Evolutionary conservation across 306 rosid genomes (phyloP).

Genomic region (Quercus wislizeni): DNA sequence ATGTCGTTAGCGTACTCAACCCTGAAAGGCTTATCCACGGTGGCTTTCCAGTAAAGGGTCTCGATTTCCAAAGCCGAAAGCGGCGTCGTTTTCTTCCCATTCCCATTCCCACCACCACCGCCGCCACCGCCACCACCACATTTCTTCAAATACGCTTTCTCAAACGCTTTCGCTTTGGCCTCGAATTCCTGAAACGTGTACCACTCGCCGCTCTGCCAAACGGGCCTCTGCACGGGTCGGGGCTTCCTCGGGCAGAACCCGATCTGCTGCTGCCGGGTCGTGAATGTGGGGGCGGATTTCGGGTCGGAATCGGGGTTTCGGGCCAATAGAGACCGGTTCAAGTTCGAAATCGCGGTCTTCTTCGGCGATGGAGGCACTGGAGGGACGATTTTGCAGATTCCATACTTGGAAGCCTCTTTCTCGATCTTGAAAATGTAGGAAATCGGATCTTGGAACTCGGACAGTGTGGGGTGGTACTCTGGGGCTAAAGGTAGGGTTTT

Average conservation of each 20-base stretch:
- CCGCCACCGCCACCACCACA: not conserved
- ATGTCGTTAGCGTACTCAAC: slow-evolving; percentile 97
- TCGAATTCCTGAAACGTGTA: slow-evolving; percentile 79
- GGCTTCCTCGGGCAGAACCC: slow-evolving; percentile 89
- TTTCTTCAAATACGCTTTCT: slow-evolving; percentile 57
- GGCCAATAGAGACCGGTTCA: slow-evolving; percentile 58
- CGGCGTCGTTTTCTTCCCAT: slow-evolving; percentile 6
- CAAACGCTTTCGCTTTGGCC: slow-evolving; percentile 75
- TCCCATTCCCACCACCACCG: slow-evolving; percentile 28
- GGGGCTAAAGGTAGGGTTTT: slow-evolving; percentile 87
- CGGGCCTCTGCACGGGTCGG: slow-evolving; percentile 80
- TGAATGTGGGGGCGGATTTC: slow-evolving; percentile 72
- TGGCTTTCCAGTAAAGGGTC: slow-evolving; percentile 88
- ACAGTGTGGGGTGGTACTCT: slow-evolving; percentile 64
- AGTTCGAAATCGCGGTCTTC: slow-evolving; percentile 78
- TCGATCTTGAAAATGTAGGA: slow-evolving; percentile 98
- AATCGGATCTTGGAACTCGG: slow-evolving; percentile 98
- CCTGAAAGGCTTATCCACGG: slow-evolving; percentile 83
- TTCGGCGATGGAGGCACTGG: slow-evolving; percentile 74
- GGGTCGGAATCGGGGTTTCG: slow-evolving; percentile 38
- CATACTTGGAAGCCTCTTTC: slow-evolving; percentile 85
- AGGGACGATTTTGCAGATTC: slow-evolving; percentile 97
- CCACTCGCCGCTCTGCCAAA: slow-evolving; percentile 94
- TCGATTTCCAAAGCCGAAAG: slow-evolving; percentile 69
- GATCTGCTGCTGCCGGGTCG: slow-evolving; percentile 99